Evolutionary conservation across 1,284 basidiomycete genomes (phyloP).

Genomic region (Malassezia yamatoensis): DNA sequence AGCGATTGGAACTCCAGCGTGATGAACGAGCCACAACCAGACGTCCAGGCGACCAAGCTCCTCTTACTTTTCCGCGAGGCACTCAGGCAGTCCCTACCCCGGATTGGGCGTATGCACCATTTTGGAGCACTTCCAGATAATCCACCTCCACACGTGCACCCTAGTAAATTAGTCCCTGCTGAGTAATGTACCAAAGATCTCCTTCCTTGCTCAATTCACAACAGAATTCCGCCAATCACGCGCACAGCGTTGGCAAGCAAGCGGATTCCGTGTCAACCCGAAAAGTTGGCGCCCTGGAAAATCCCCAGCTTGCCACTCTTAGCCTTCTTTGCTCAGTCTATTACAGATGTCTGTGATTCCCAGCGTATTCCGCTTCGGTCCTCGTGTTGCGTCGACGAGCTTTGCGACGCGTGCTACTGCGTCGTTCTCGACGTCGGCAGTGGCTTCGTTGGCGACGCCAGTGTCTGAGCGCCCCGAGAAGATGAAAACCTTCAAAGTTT

Average conservation of each 20-base stretch:
- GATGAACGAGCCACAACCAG: neutral
- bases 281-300: neutral
- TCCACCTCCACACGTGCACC: neutral
- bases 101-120: neutral
- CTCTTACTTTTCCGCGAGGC: slow-evolving; percentile 3
- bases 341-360: neutral
- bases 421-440: slow-evolving; percentile 32
- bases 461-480: slow-evolving; percentile 31
- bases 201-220: too few relatives aligned
- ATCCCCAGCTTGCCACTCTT: too few relatives aligned
- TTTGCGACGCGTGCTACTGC: slow-evolving; percentile 10
- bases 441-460: slow-evolving; percentile 37
- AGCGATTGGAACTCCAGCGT: too few relatives aligned
- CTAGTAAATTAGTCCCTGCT: too few relatives aligned
- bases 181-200: too few relatives aligned
- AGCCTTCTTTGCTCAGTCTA: too few relatives aligned
- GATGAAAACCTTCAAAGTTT: slow-evolving; percentile 46
- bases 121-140: slow-evolving; percentile 8
- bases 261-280: too few relatives aligned
- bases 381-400: slow-evolving; percentile 1
- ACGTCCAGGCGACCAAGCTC: neutral
- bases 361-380: slow-evolving; percentile 4
- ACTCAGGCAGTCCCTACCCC: slow-evolving; percentile 3
- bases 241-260: too few relatives aligned
- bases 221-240: too few relatives aligned